These are phyloP conservation scores for Vigna reflexopilosa DNA, from an alignment of 306 rosid genomes.

Conservation along the genomic window DNA sequence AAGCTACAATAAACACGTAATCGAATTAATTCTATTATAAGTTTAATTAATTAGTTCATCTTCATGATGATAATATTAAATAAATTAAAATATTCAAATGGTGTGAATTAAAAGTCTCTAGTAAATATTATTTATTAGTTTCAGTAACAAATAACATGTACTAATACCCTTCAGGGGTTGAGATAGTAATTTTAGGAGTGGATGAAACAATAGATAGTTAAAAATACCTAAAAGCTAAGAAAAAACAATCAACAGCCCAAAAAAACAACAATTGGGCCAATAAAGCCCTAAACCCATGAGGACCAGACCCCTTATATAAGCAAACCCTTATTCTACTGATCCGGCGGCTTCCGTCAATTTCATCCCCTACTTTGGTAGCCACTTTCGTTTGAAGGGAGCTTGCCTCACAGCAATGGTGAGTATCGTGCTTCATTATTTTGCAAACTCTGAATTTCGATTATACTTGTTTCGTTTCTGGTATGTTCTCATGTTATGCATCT, in stretches of 20 bases:
- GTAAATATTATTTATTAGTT: too few species aligned
- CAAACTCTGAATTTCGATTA: background rate
- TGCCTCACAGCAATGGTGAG: conserved; percentile 31
- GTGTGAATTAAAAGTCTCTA: too few species aligned
- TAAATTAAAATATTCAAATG: too few species aligned
- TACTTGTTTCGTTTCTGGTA: background rate
- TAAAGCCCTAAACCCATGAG: background rate
- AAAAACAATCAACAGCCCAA: background rate
- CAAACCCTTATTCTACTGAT: conserved; percentile 21
- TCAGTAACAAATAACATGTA: too few species aligned
- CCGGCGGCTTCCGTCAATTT: background rate
- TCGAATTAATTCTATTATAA: too few species aligned
- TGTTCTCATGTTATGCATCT: background rate
- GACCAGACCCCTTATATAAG: conserved; percentile 22
- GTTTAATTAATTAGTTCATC: too few species aligned
- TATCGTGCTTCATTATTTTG: background rate
- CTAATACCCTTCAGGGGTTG: too few species aligned
- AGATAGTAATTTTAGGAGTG: too few species aligned
- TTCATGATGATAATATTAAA: too few species aligned
- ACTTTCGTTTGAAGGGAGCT: conserved; percentile 8
- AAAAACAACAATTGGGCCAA: background rate
- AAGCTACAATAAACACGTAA: too few species aligned
- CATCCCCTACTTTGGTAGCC: background rate
- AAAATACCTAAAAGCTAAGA: background rate
- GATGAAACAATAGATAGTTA: too few species aligned